Base-by-base conservation (phyloP, 2,329 filamentous ascomycete genomes). In the Dothidotthia symphoricarpi region DNA sequence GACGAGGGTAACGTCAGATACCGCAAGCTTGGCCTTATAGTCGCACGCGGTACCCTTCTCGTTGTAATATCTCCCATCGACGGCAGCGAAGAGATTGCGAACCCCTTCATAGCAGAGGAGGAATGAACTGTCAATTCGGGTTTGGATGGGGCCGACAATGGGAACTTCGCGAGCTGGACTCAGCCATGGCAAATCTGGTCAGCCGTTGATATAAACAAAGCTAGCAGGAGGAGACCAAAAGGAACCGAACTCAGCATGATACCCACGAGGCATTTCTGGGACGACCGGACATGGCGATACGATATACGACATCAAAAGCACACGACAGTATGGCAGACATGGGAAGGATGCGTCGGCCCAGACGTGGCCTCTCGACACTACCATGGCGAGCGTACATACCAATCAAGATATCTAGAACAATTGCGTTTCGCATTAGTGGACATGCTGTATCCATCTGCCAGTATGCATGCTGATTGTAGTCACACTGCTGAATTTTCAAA, bases 31-130 rank as follows among this genome's bases (percentile, higher is more conserved):
- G 90, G 90, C 35, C 77, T 96, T 32, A 83, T 95, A 14, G 93
- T 85, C 35, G 91, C 88, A 27, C 82, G 93, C 51, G 93, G 93
- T 44, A 97, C 93, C 6, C 75, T 98, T 31, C 81, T 98, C 38
- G 91, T 96, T 26, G 79, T 95, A 46, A 88, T 98, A 63, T 93
- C 88, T 47, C 93, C 93, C 3, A 78, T 93, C 35, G 90, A 97
- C 62, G 93, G 93, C 39, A 96, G 88, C 70, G 90, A 97, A 70
- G 85, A 91, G 69, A 98, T 98, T 58, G 81, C 86, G 57, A 98
- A 98, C 67, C 93, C 93, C 0, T 98, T 97, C 62, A 74, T 86
- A 36, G 82, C 88, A 60, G 75, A 78, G 16, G 84, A 88, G 31
- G 58, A 61, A 31, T 60, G 58, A 59, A 25, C 10, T 13, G 10